phyloP scores from a whole-genome alignment of 2,329 filamentous ascomycete species.

The Coniochaeta sp. region DNA sequence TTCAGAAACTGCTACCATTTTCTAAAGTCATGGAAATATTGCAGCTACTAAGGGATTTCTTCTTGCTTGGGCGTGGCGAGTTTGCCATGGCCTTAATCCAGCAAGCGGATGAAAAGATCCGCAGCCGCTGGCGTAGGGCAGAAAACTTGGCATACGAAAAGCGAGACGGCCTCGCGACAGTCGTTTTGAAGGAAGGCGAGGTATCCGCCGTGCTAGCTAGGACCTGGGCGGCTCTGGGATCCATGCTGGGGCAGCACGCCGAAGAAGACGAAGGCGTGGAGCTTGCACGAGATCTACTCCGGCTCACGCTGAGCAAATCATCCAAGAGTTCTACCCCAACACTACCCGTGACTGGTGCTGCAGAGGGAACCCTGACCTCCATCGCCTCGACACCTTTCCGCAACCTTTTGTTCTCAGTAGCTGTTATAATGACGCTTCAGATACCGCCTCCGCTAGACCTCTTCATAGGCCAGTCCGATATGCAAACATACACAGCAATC shows the following conservation, averaged over 20 bases:
- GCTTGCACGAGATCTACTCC: conserved; percentile 69
- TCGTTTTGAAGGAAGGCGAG: conserved; percentile 80
- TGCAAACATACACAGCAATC: conserved; percentile 74
- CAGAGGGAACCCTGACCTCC: conserved; percentile 19
- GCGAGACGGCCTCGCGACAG: conserved; percentile 49
- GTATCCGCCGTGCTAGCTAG: conserved; percentile 67
- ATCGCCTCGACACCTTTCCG: conserved; percentile 57
- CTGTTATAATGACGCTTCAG: conserved; percentile 62
- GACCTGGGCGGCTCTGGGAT: conserved; percentile 74
- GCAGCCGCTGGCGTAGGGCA: conserved; percentile 62
- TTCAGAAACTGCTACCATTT: conserved; percentile 75
- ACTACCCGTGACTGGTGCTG: conserved; percentile 15
- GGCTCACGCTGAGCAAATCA: conserved; percentile 53
- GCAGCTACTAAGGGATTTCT: conserved; percentile 74
- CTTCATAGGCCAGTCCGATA: conserved; percentile 69
- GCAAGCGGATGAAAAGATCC: conserved; percentile 74
- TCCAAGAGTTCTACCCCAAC: conserved; percentile 6
- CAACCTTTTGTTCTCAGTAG: conserved; percentile 73
- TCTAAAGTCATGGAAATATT: conserved; percentile 70
- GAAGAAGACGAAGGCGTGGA: conserved; percentile 82
- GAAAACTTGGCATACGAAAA: conserved; percentile 51
- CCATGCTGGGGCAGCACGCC: conserved; percentile 59
- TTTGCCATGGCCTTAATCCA: conserved; percentile 82
- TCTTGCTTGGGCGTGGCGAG: conserved; percentile 80
- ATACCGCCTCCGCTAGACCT: conserved; percentile 78